Conservation (phyloP, 176 grass and related monocot genomes). For the Juncus inflexus region DNA sequence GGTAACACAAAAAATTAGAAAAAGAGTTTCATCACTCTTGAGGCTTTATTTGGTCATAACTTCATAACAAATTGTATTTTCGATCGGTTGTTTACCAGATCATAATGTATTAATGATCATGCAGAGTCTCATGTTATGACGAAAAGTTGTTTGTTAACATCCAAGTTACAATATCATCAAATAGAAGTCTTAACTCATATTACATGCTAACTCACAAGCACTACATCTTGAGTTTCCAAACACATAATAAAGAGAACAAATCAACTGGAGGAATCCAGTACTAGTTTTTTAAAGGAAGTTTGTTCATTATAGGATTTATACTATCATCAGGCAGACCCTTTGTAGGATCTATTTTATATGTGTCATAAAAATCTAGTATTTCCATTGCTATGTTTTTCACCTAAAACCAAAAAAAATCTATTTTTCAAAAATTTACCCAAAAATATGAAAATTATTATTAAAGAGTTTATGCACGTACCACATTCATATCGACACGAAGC, state of each 20-base stretch:
- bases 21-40: too few relatives aligned
- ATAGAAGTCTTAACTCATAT: too few relatives aligned
- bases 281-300: constrained; percentile 54
- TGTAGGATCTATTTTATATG: constrained; percentile 53
- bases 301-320: constrained; percentile 75
- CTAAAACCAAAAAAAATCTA: constrained; percentile 23
- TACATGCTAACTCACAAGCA: too few relatives aligned
- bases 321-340: constrained; percentile 63
- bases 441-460: not conserved
- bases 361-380: constrained; percentile 88
- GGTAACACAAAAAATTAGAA: too few relatives aligned
- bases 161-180: too few relatives aligned
- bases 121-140: too few relatives aligned
- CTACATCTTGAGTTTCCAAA: not conserved
- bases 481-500: constrained; percentile 89
- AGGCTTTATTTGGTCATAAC: too few relatives aligned
- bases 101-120: too few relatives aligned
- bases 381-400: constrained; percentile 93
- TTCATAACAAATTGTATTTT: too few relatives aligned
- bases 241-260: constrained; percentile 6
- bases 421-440: not conserved
- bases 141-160: too few relatives aligned
- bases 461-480: constrained; percentile 31
- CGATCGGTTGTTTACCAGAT: too few relatives aligned
- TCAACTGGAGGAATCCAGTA: not conserved